Evolutionary conservation across 345 rosid genomes (phyloP).

Genomic region (Sisymbrium altissimum): DNA sequence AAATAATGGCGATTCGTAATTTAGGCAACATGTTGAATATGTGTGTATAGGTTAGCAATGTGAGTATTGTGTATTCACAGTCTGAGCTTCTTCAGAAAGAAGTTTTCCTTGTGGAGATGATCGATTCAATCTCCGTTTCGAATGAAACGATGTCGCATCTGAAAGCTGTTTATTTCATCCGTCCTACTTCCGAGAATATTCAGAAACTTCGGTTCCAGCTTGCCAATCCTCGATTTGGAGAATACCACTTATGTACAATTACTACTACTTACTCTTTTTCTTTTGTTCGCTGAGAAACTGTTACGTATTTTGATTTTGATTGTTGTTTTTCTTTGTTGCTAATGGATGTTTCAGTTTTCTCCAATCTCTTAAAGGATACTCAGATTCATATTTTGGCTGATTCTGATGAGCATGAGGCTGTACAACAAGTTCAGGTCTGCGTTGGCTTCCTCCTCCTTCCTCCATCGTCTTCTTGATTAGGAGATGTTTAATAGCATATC

Average conservation of each 20-base stretch:
- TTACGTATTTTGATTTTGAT: background rate
- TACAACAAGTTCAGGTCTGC: slow-evolving; percentile 88
- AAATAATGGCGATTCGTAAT: background rate
- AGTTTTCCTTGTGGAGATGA: slow-evolving; percentile 86
- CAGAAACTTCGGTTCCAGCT: slow-evolving; percentile 83
- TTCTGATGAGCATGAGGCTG: slow-evolving; percentile 97
- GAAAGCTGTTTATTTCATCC: slow-evolving; percentile 86
- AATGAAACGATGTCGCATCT: slow-evolving; percentile 91
- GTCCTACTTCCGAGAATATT: slow-evolving; percentile 83
- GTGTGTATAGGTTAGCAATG: slow-evolving; percentile 65
- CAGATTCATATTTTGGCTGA: slow-evolving; percentile 96
- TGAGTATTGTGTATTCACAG: slow-evolving; percentile 90
- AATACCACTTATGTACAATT: slow-evolving; percentile 77
- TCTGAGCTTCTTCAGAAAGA: slow-evolving; percentile 95
- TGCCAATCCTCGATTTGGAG: slow-evolving; percentile 83
- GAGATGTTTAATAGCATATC: background rate
- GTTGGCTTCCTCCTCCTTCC: background rate
- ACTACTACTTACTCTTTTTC: slow-evolving; percentile 22
- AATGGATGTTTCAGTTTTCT: slow-evolving; percentile 70
- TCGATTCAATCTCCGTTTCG: slow-evolving; percentile 78
- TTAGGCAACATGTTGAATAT: background rate
- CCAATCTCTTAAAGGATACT: slow-evolving; percentile 93
- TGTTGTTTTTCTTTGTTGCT: background rate
- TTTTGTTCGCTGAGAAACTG: background rate
- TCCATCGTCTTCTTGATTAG: background rate